Base-by-base conservation (phyloP, 2,329 filamentous ascomycete species). In the Arthrobotrys pseudoclavata region DNA sequence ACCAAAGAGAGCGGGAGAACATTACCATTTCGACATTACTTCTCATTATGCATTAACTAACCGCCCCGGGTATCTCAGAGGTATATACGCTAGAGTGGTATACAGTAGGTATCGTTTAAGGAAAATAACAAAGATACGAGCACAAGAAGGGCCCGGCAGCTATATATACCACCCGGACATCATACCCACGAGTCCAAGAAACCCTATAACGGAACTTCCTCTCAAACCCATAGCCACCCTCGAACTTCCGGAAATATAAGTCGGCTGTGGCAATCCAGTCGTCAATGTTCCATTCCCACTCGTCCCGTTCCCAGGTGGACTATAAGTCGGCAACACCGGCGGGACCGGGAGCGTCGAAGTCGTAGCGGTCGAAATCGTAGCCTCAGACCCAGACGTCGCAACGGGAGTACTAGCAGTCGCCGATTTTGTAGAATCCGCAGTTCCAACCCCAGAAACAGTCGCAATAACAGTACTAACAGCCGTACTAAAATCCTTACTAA, bases 21-120 rank as follows among this genome's bases (percentile, higher is more conserved):
- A 42, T 42, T 4, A n/a, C 24, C 1, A 52, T n/a, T 52, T 52
- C 22, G 15, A n/a, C 24, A 29, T 31, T n/a, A 53, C 26, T 29
- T 53, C 50, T 53, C 50, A 53, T 53, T 53, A 53, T 24, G 24
- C 24, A 53, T 53, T 53, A 53, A 53, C 13, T 2, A 15, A 53
- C 50, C 15, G 13, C 13, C 24, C 50, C 50, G 50, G 50, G 50
- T 53, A 31, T 53, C 50, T 53, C 24, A 15, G 31, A 31, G 5
- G 26, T 53, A 29, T 53, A 53, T 31, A 53, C 50, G 31, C 50
- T 31, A 4, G 26, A 18, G 24, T 31, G n/a, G 47, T n/a, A 31
- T 53, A 29, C 50, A 53, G 2, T 18, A 53, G 13, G 31, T 5
- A 26, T 31, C 22, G 31, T 12, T 15, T n/a, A 15, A 26, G 18